phyloP scores from a whole-genome alignment of 1,284 basidiomycete species.

The Sphagnurus paluster region DNA sequence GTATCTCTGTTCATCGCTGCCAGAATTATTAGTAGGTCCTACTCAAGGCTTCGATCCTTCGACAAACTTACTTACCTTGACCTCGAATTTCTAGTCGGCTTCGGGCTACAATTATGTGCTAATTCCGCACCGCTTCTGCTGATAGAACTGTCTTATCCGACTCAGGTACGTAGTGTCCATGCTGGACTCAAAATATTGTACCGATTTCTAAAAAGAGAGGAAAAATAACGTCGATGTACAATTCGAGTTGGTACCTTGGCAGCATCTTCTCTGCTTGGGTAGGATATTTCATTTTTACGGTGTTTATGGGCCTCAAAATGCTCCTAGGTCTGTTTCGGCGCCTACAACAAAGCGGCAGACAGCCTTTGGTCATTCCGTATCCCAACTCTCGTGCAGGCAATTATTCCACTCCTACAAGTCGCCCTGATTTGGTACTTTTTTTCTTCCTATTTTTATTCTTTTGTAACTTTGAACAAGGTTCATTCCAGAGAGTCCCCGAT shows the following conservation, averaged over 20 bases:
- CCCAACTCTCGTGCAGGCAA: conserved; percentile 66
- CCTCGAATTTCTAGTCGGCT: conserved; percentile 49
- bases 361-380: conserved; percentile 67
- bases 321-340: conserved; percentile 50
- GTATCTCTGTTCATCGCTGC: conserved; percentile 59
- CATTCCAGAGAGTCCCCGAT: conserved; percentile 71
- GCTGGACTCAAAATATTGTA: conserved; percentile 1
- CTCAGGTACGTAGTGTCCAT: conserved; percentile 45
- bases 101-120: conserved; percentile 61
- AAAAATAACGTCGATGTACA: conserved; percentile 61
- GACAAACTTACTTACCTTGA: background rate
- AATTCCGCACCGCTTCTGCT: conserved; percentile 67
- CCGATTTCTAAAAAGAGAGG: conserved; percentile 41
- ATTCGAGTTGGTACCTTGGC: conserved; percentile 65
- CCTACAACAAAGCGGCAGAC: conserved; percentile 45
- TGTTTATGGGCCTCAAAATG: conserved; percentile 1
- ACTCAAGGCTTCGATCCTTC: background rate
- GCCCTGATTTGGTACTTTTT: conserved; percentile 46
- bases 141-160: conserved; percentile 72
- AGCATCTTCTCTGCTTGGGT: conserved; percentile 61
- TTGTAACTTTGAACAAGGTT: conserved; percentile 39
- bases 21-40: conserved; percentile 52
- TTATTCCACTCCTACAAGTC: conserved; percentile 65
- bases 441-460: background rate
- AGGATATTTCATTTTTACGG: conserved; percentile 19